Percentiles rank a stretch among this genome's conserved stretches.
Evolutionary conservation across 2,329 filamentous ascomycete genomes (phyloP).

Genomic region (Colletotrichum costaricense): DNA sequence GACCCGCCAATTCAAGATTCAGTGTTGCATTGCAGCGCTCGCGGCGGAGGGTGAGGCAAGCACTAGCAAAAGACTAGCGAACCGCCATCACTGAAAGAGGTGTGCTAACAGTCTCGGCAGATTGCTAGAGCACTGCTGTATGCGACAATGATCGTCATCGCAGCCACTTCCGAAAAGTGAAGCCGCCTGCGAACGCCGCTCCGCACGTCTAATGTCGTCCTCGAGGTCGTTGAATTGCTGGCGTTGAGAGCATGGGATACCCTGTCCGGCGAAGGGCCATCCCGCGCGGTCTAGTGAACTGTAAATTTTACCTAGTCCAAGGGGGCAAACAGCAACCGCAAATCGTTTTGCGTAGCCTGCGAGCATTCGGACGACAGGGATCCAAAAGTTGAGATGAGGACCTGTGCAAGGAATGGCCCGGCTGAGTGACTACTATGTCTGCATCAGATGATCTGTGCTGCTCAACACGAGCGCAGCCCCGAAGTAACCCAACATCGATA

Average conservation of each 20-base stretch:
- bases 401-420: neutral
- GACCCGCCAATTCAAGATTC: neutral
- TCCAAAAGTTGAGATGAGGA: neutral
- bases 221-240: neutral
- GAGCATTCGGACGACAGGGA: neutral
- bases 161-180: neutral
- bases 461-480: neutral
- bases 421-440: neutral
- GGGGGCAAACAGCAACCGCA: neutral
- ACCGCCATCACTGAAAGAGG: neutral
- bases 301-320: neutral
- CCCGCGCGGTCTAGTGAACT: constrained; percentile 1
- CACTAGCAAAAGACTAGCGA: constrained; percentile 6
- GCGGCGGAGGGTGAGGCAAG: neutral
- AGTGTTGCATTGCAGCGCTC: neutral
- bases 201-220: neutral
- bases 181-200: neutral
- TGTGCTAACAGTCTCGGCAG: neutral
- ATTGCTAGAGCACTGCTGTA: neutral
- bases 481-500: neutral
- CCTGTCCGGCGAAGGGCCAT: neutral
- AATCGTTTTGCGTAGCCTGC: neutral
- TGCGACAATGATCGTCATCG: neutral
- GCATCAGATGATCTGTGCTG: constrained; percentile 8
- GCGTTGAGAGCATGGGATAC: neutral